These are phyloP conservation scores for Tetramitus jugosus DNA, from an alignment of 208 protist genomes.

Conservation along the genomic window DNA sequence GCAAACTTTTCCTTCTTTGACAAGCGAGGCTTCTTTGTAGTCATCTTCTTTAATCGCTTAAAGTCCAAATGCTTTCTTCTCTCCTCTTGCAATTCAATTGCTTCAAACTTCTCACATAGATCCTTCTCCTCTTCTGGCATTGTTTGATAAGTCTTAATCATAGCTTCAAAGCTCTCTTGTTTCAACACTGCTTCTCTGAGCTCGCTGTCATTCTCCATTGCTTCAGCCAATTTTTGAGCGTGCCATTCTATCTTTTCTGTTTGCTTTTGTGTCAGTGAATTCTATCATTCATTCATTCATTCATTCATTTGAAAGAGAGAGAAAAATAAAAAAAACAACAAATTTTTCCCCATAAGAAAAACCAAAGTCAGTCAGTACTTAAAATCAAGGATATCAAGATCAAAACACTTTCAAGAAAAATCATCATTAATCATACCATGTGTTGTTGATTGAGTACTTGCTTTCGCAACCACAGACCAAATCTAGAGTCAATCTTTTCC, in stretches of 20 bases:
- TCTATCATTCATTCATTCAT: neutral
- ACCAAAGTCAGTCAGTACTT: too few species aligned
- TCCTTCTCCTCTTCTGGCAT: neutral
- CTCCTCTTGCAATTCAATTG: too few species aligned
- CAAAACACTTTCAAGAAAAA: too few species aligned
- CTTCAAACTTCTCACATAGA: neutral
- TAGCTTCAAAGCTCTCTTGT: neutral
- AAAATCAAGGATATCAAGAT: too few species aligned
- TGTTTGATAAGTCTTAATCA: neutral
- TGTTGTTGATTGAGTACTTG: too few species aligned
- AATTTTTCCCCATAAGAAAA: too few species aligned
- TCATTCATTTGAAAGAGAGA: neutral
- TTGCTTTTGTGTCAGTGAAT: neutral
- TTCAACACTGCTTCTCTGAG: neutral
- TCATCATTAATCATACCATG: too few species aligned
- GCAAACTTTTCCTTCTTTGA: neutral
- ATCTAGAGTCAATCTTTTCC: neutral
- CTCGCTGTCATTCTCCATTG: neutral
- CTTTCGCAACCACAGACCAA: too few species aligned
- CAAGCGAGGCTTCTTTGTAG: neutral
- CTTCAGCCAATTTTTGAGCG: neutral
- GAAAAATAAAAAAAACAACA: too few species aligned
- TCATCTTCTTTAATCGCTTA: neutral
- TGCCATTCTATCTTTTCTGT: neutral
- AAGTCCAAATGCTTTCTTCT: neutral